Conservation (phyloP, 441 rosid species). For the Gossypium aridum region DNA sequence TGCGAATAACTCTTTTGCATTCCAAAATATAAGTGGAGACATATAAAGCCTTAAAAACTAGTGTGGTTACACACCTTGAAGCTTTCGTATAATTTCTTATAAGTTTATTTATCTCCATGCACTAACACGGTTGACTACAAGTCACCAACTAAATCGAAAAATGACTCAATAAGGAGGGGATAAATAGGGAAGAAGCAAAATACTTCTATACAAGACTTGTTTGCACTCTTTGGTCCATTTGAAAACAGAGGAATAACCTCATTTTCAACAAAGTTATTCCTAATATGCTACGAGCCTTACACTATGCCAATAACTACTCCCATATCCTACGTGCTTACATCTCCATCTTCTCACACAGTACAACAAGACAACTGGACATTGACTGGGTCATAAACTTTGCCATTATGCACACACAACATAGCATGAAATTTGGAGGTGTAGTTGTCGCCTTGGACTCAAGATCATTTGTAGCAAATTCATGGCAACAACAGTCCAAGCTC, state of each 20-base stretch:
- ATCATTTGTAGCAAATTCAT: not conserved
- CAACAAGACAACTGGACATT: not conserved
- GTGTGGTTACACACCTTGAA: too few species aligned
- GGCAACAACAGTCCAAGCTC: not conserved
- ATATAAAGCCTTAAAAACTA: too few species aligned
- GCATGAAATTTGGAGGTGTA: not conserved
- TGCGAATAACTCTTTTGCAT: not conserved
- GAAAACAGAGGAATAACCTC: not conserved
- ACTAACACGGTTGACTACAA: not conserved
- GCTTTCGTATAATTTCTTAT: not conserved
- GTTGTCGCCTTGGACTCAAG: not conserved
- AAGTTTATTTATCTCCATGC: not conserved
- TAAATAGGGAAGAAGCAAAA: too few species aligned
- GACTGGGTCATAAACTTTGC: not conserved
- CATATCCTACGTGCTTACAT: not conserved
- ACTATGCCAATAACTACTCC: not conserved
- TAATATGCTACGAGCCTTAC: not conserved
- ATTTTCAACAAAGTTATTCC: not conserved
- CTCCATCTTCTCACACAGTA: not conserved
- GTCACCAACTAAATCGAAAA: not conserved
- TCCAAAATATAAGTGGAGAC: not conserved
- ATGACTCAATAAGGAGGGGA: too few species aligned
- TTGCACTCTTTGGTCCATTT: too few species aligned
- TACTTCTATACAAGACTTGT: too few species aligned
- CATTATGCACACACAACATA: not conserved